Evolutionary conservation across 768 basidiomycete genomes (phyloP).

Genomic region (Termitomyces sp.): DNA sequence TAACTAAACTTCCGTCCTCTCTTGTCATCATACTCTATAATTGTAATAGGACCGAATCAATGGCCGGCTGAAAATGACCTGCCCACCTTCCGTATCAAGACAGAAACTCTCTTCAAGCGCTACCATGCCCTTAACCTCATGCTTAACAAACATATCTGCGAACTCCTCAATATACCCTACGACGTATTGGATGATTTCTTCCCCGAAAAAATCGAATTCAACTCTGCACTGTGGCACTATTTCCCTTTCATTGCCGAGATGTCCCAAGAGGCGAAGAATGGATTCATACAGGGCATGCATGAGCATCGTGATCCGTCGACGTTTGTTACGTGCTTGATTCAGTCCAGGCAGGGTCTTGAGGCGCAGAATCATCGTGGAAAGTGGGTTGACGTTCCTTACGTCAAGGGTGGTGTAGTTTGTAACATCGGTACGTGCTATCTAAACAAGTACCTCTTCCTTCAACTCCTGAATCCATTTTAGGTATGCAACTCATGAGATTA

Average conservation of each 20-base stretch:
- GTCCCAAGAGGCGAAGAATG: constrained; percentile 13
- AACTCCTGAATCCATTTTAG: constrained; percentile 4
- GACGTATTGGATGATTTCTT: constrained; percentile 19
- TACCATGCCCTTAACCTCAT: constrained; percentile 19
- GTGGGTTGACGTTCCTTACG: constrained; percentile 23
- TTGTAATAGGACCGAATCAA: constrained; percentile 22
- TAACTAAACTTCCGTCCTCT: neutral
- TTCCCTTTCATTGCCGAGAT: constrained; percentile 19
- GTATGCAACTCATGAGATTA: constrained; percentile 23
- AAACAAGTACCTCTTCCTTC: no score
- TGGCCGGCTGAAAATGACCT: constrained; percentile 21
- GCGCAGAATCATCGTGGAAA: constrained; percentile 22
- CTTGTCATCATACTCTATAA: neutral
- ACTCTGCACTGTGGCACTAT: constrained; percentile 24
- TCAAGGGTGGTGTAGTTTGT: constrained; percentile 23
- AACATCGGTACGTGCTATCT: constrained; percentile 19
- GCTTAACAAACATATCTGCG: constrained; percentile 23
- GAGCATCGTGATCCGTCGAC: constrained; percentile 26
- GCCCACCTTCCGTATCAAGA: constrained; percentile 19
- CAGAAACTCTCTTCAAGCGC: constrained; percentile 21
- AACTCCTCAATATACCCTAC: constrained; percentile 17
- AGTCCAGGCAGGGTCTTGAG: constrained; percentile 21
- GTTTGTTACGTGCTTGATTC: constrained; percentile 24
- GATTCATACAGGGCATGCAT: constrained; percentile 24
- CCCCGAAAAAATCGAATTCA: constrained; percentile 20